These are phyloP conservation scores for Penicillium sp. DNA, from an alignment of 2,329 filamentous ascomycete genomes.

Conservation along the genomic window DNA sequence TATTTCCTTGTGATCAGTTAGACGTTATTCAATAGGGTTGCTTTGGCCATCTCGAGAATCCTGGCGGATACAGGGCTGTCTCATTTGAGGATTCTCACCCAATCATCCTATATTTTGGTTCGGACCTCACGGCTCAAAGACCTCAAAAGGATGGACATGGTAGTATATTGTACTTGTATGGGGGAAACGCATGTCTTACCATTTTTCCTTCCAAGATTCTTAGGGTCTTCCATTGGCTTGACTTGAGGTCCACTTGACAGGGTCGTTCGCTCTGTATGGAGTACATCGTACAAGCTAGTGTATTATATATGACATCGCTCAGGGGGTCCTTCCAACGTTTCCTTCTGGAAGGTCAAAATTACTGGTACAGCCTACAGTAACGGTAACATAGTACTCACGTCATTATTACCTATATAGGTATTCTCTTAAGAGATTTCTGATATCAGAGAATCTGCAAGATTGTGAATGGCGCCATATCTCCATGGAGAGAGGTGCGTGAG, in stretches of 20 bases:
- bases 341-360: constrained; percentile 7
- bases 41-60: neutral
- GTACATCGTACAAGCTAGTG: neutral
- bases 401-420: neutral
- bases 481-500: neutral
- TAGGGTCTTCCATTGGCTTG: constrained; percentile 25
- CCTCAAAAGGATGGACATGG: neutral
- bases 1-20: neutral
- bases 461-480: neutral
- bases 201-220: constrained; percentile 21
- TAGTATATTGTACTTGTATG: neutral
- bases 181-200: constrained; percentile 12
- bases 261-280: constrained; percentile 10
- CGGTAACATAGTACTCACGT: neutral
- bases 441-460: neutral
- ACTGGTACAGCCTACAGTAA: neutral
- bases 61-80: neutral
- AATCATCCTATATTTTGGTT: neutral
- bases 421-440: neutral
- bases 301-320: constrained; percentile 1
- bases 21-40: neutral
- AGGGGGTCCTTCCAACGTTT: neutral
- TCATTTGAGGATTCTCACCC: neutral
- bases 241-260: constrained; percentile 22
- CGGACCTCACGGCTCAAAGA: neutral